These are phyloP conservation scores for Suhomyces chickasaworum DNA, from an alignment of 1,139 yeast genomes.

Conservation along the genomic window DNA sequence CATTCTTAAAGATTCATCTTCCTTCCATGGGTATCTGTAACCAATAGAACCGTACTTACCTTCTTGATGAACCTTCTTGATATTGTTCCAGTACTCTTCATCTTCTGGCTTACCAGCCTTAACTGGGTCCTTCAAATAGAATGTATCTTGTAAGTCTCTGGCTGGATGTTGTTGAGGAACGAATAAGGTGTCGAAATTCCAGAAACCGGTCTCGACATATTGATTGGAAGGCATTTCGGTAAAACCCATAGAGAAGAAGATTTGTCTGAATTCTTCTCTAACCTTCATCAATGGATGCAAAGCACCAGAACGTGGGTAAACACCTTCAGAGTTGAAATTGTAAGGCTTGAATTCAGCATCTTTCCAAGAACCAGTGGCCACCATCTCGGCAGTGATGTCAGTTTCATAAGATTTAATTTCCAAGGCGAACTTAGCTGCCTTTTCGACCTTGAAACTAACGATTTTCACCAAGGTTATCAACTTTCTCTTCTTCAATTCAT, in stretches of 20 bases:
- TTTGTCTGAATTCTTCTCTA: slow-evolving; percentile 95
- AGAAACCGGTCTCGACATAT: slow-evolving; percentile 96
- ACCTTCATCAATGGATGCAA: slow-evolving; percentile 95
- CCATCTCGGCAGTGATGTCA: slow-evolving; percentile 92
- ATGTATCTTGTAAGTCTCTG: slow-evolving; percentile 97
- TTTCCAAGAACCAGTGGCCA: slow-evolving; percentile 78
- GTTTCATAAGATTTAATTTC: slow-evolving; percentile 84
- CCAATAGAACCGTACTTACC: slow-evolving; percentile 96
- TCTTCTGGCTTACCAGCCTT: slow-evolving; percentile 82
- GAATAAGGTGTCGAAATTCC: slow-evolving; percentile 95
- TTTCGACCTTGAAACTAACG: slow-evolving; percentile 72
- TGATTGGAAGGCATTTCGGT: slow-evolving; percentile 98
- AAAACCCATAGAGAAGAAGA: slow-evolving; percentile 97
- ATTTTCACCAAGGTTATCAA: slow-evolving; percentile 70
- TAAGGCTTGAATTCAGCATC: slow-evolving; percentile 87
- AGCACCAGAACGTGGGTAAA: slow-evolving; percentile 84
- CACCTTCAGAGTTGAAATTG: slow-evolving; percentile 94
- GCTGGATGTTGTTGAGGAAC: slow-evolving; percentile 99
- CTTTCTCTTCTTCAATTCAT: slow-evolving; percentile 93
- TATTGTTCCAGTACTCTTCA: slow-evolving; percentile 71
- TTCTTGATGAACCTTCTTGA: slow-evolving; percentile 80
- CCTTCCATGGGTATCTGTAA: slow-evolving; percentile 97
- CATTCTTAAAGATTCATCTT: slow-evolving; percentile 83
- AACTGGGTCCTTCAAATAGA: slow-evolving; percentile 90
- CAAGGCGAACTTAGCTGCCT: slow-evolving; percentile 83